These are phyloP conservation scores for Mucor saturninus DNA, from an alignment of 371 early-diverging fungal genomes.

Conservation along the genomic window DNA sequence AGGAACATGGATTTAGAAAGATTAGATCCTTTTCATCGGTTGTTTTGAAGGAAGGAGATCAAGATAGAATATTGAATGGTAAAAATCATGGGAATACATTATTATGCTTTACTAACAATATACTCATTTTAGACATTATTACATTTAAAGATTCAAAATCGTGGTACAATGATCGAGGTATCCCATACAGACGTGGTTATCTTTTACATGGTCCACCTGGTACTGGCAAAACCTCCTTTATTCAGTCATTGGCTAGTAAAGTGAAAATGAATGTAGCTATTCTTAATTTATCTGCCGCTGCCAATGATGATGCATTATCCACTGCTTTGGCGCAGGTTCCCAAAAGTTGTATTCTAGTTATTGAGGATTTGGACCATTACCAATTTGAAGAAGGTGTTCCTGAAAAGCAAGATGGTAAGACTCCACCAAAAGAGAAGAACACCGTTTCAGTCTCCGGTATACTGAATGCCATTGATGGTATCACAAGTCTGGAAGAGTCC, in stretches of 20 bases:
- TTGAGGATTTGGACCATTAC: slow-evolving; percentile 94
- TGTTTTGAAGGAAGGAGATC: slow-evolving; percentile 33
- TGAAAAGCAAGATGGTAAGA: slow-evolving; percentile 6
- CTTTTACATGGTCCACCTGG: slow-evolving; percentile 66
- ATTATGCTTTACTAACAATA: background rate
- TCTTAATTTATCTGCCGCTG: slow-evolving; percentile 80
- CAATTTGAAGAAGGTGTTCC: slow-evolving; percentile 38
- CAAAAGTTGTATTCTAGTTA: slow-evolving; percentile 83
- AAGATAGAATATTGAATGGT: slow-evolving; percentile 41
- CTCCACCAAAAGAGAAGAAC: slow-evolving; percentile 3
- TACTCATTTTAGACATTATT: slow-evolving; percentile 24
- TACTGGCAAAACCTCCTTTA: slow-evolving; percentile 70
- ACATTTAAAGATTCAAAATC: slow-evolving; percentile 30
- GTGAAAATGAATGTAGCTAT: slow-evolving; percentile 92
- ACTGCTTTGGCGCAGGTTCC: slow-evolving; percentile 87
- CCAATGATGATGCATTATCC: slow-evolving; percentile 85
- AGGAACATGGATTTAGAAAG: slow-evolving; percentile 27
- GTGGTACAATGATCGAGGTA: slow-evolving; percentile 92
- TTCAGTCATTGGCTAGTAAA: slow-evolving; percentile 77
- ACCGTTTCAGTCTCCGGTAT: slow-evolving; percentile 39
- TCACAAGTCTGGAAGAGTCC: slow-evolving; percentile 63
- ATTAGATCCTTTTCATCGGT: slow-evolving; percentile 38
- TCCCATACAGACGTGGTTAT: slow-evolving; percentile 91
- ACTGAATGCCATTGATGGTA: slow-evolving; percentile 85
- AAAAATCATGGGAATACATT: background rate